Evolutionary conservation across 2,329 filamentous ascomycete species (phyloP).

Genomic region (Fusarium papillatum): DNA sequence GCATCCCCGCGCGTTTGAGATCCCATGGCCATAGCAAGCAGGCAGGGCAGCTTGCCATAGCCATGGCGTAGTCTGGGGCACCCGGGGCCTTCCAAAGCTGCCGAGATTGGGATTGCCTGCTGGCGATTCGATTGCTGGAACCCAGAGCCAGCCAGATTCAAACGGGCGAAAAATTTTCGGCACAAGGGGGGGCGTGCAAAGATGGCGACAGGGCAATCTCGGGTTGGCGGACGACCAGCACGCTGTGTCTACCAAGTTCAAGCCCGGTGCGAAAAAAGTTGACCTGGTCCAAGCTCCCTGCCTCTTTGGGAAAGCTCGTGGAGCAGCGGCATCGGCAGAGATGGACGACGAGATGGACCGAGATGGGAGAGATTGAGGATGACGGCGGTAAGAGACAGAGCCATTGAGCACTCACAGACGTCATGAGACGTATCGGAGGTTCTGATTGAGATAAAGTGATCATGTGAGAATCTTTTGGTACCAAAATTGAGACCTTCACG

Average conservation of each 20-base stretch:
- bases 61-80: conserved; percentile 31
- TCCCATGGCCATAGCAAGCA: neutral
- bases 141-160: conserved; percentile 10
- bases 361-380: neutral
- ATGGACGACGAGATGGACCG: conserved; percentile 5
- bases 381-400: conserved; percentile 1
- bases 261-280: conserved; percentile 34
- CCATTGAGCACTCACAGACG: conserved; percentile 25
- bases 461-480: neutral
- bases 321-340: conserved; percentile 18
- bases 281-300: conserved; percentile 42
- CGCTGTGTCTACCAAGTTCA: neutral
- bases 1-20: neutral
- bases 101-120: conserved; percentile 35
- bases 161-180: conserved; percentile 44
- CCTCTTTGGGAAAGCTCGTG: conserved; percentile 38
- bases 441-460: neutral
- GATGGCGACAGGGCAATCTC: conserved; percentile 36
- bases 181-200: conserved; percentile 35
- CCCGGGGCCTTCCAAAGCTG: conserved; percentile 25
- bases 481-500: neutral
- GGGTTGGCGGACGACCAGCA: conserved; percentile 32
- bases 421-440: neutral
- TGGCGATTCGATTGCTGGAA: neutral
- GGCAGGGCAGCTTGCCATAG: neutral